These are phyloP conservation scores for Amaranthus cruentus DNA, from an alignment of 148 eudicot species.

Conservation along the genomic window DNA sequence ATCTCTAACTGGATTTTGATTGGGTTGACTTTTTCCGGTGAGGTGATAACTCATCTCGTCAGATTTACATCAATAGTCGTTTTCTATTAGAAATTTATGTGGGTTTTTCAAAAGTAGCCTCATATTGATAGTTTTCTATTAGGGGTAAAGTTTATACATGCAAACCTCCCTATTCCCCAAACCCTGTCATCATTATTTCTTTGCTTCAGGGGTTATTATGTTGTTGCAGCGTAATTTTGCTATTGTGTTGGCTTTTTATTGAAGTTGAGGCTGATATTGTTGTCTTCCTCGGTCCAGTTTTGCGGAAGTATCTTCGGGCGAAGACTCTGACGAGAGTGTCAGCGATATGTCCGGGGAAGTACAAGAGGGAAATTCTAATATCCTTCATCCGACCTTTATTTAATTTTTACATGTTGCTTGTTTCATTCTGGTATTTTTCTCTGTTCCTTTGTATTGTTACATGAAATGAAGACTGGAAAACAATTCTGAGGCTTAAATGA, in stretches of 20 bases:
- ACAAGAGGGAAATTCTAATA: slow-evolving; percentile 34
- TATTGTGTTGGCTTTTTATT: not conserved
- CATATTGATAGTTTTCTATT: too few species aligned
- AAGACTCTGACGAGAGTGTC: slow-evolving; percentile 42
- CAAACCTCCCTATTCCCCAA: too few species aligned
- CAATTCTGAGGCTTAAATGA: not conserved
- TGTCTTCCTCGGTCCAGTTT: slow-evolving; percentile 40
- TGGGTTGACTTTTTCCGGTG: too few species aligned
- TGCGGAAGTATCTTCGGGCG: slow-evolving; percentile 69
- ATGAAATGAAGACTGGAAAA: not conserved
- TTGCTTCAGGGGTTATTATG: not conserved
- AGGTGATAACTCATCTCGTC: too few species aligned
- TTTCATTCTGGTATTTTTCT: slow-evolving; percentile 6
- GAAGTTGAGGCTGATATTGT: slow-evolving; percentile 6
- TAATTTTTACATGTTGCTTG: not conserved
- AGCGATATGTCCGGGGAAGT: slow-evolving; percentile 37
- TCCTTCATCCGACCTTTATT: slow-evolving; percentile 10
- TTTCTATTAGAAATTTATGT: too few species aligned
- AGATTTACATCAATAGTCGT: too few species aligned
- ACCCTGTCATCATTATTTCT: not conserved
- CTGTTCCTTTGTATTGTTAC: not conserved
- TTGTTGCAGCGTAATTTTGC: not conserved
- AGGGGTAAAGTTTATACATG: too few species aligned
- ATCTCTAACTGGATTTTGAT: too few species aligned
- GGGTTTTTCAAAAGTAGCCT: too few species aligned